A percentile compares a stretch with the other conserved stretches of the same genome.
Evolutionary conservation across 2,329 filamentous ascomycete genomes (phyloP).

Genomic region (Fusarium dlaminii): DNA sequence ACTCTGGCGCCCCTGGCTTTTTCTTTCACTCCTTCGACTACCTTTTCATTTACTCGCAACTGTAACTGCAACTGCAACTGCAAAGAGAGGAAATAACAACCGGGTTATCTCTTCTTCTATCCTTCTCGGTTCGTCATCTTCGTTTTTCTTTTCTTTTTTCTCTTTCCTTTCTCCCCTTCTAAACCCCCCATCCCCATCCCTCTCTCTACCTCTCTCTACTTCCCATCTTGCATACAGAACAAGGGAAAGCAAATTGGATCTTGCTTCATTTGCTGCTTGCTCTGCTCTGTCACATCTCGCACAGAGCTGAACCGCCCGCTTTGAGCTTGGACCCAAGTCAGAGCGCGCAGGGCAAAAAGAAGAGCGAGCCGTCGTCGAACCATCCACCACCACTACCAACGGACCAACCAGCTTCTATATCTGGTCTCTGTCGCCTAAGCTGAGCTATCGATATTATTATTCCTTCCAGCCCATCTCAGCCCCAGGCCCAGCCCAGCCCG

Average conservation of each 20-base stretch:
- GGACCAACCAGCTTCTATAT: constrained; percentile 22
- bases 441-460: constrained; percentile 19
- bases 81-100: constrained; percentile 23
- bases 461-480: constrained; percentile 4
- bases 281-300: constrained; percentile 30
- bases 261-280: constrained; percentile 4
- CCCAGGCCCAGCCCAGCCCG: constrained; percentile 4
- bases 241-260: constrained; percentile 1
- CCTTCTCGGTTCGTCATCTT: constrained; percentile 1
- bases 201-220: neutral
- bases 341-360: constrained; percentile 25
- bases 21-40: constrained; percentile 11
- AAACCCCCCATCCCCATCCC: neutral
- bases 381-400: constrained; percentile 19
- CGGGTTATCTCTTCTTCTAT: constrained; percentile 4
- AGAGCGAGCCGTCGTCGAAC: constrained; percentile 22
- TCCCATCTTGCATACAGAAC: neutral
- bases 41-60: neutral
- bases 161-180: neutral
- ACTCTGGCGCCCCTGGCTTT: constrained; percentile 34
- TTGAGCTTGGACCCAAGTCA: constrained; percentile 34
- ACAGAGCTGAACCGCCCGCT: constrained; percentile 34
- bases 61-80: neutral
- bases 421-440: constrained; percentile 17
- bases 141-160: neutral